A percentile compares a stretch with the other conserved stretches of the same genome.
Evolutionary conservation across 441 rosid genomes (phyloP).

Genomic region (Jatropha multifida): DNA sequence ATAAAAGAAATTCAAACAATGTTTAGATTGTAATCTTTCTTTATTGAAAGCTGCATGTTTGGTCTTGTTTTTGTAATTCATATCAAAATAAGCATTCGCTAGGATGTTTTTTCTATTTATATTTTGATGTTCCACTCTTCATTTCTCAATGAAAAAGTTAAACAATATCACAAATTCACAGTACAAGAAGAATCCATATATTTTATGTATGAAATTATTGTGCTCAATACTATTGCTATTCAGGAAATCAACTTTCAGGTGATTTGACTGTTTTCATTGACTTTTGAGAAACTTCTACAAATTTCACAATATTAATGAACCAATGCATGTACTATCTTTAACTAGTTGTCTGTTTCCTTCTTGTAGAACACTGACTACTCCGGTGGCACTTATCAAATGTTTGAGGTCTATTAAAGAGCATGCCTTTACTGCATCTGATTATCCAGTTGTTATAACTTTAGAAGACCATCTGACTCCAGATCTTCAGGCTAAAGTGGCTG

Average conservation of each 20-base stretch:
- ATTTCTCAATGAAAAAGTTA: not conserved
- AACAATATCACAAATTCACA: not conserved
- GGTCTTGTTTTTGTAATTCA: not conserved
- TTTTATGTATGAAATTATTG: not conserved
- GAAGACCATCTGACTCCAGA: slow-evolving; percentile 92
- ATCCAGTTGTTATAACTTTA: slow-evolving; percentile 84
- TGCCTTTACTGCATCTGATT: slow-evolving; percentile 77
- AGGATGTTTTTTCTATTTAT: no score
- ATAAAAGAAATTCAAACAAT: not conserved
- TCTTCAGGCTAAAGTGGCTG: slow-evolving; percentile 87
- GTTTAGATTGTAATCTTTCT: not conserved
- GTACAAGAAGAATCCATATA: not conserved
- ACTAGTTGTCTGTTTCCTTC: slow-evolving; percentile 11
- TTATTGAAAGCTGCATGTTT: not conserved
- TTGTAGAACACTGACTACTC: slow-evolving; percentile 80
- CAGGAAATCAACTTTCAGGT: not conserved
- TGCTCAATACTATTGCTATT: not conserved
- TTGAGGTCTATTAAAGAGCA: slow-evolving; percentile 63
- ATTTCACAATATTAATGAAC: not conserved
- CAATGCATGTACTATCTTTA: not conserved
- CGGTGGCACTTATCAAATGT: slow-evolving; percentile 76
- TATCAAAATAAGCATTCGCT: not conserved
- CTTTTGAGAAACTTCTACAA: not conserved
- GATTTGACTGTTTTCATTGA: not conserved
- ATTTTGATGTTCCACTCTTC: not conserved